Evolutionary conservation across 192 early-diverging fungal genomes (phyloP).

Genomic region (Gamsiella multidivaricata): DNA sequence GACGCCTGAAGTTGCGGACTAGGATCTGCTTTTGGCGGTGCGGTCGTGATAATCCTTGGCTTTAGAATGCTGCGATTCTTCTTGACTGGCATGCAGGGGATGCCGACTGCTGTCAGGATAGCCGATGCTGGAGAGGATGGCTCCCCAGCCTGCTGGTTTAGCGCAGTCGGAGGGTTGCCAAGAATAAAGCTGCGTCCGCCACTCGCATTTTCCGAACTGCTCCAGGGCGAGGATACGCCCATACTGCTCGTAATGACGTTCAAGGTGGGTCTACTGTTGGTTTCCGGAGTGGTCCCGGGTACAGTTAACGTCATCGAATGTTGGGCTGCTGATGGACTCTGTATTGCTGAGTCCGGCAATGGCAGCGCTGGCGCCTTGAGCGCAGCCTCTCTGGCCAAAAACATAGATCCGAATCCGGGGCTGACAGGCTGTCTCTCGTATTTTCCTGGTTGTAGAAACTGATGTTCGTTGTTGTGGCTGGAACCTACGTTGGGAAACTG

Average conservation of each 20-base stretch:
- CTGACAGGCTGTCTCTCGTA: slow-evolving; percentile 41
- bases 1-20: background rate
- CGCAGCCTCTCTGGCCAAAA: slow-evolving; percentile 39
- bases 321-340: background rate
- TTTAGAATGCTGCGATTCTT: slow-evolving; percentile 38
- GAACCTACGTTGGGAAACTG: slow-evolving; percentile 1
- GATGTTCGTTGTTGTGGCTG: slow-evolving; percentile 5
- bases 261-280: background rate
- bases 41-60: slow-evolving; percentile 35
- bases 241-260: background rate
- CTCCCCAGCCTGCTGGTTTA: background rate
- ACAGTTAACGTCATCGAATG: slow-evolving; percentile 22
- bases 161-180: background rate
- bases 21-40: slow-evolving; percentile 10
- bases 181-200: background rate
- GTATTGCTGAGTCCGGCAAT: background rate
- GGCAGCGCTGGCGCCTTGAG: background rate
- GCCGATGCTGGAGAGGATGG: background rate
- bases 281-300: background rate
- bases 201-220: background rate
- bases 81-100: background rate
- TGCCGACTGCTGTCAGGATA: background rate
- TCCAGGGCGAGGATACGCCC: background rate
- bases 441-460: slow-evolving; percentile 31
- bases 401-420: slow-evolving; percentile 53